Conservation (phyloP, 1,284 basidiomycete genomes). For the Chalciporus sp. region DNA sequence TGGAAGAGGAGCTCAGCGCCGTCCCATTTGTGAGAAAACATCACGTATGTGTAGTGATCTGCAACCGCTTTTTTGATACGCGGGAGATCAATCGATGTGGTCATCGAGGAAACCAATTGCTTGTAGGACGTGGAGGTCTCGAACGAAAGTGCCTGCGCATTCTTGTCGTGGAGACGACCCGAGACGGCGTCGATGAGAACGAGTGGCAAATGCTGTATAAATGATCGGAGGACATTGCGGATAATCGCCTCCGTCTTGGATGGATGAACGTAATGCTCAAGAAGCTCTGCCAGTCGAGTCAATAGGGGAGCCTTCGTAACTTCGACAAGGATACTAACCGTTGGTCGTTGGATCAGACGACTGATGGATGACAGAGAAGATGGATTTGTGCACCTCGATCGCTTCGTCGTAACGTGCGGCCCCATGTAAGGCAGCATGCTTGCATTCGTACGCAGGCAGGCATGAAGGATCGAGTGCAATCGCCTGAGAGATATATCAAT, state of each 20-base stretch:
- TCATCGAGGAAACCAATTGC: constrained; percentile 11
- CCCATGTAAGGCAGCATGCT: not conserved
- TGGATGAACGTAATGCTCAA: not conserved
- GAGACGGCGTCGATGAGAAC: constrained; percentile 11
- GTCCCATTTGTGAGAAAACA: constrained; percentile 19
- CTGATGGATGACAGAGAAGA: constrained; percentile 1
- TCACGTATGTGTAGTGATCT: constrained; percentile 10
- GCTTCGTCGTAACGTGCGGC: not conserved
- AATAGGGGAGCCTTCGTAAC: not conserved
- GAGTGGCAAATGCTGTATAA: not conserved
- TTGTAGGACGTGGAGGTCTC: not conserved
- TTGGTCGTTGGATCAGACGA: not conserved
- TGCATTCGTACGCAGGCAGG: not conserved
- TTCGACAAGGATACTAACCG: no score
- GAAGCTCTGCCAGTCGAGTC: not conserved
- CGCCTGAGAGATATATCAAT: no score
- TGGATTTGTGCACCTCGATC: not conserved
- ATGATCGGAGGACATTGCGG: not conserved
- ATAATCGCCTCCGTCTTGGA: not conserved
- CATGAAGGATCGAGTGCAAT: not conserved
- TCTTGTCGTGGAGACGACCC: constrained; percentile 2
- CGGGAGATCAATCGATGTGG: not conserved
- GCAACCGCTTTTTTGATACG: constrained; percentile 5
- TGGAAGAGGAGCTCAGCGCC: not conserved
- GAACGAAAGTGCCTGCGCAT: constrained; percentile 1